Evolutionary conservation across 1,284 basidiomycete species (phyloP).

Genomic region (Cryptococcus sp.): DNA sequence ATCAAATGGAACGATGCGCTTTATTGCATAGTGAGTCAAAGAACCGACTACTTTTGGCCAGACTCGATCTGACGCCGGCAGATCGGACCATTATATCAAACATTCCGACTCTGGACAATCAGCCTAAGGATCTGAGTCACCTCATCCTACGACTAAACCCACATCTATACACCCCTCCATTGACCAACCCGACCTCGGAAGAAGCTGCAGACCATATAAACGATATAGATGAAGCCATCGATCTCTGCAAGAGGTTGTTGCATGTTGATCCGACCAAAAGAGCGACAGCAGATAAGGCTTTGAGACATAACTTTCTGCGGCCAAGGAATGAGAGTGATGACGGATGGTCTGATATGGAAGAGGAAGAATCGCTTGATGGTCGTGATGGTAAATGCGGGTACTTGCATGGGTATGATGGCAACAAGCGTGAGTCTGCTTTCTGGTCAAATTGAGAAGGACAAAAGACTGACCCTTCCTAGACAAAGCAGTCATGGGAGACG

Average conservation of each 20-base stretch:
- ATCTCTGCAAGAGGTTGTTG: conserved; percentile 66
- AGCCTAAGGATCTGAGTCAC: conserved; percentile 64
- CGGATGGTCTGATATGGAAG: conserved; percentile 2
- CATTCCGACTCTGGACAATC: conserved; percentile 64
- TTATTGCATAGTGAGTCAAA: conserved; percentile 74
- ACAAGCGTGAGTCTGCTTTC: conserved; percentile 32
- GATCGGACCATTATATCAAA: conserved; percentile 83
- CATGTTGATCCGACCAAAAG: conserved; percentile 69
- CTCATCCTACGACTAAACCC: conserved; percentile 76
- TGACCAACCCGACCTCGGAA: conserved; percentile 32
- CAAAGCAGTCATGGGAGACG: conserved; percentile 29
- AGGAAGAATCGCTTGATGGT: conserved; percentile 19
- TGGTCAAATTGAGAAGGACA: not conserved
- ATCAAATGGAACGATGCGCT: conserved; percentile 78
- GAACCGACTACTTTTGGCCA: conserved; percentile 2
- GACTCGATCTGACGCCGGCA: conserved; percentile 37
- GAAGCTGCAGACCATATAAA: conserved; percentile 50
- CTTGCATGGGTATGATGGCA: conserved; percentile 27
- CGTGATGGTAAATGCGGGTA: conserved; percentile 37
- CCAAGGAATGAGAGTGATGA: conserved; percentile 8
- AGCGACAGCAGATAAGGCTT: conserved; percentile 66
- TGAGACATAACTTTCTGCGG: conserved; percentile 70
- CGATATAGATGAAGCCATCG: conserved; percentile 62
- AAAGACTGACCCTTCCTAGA: conserved; percentile 14
- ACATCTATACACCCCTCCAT: conserved; percentile 57